A percentile compares a stretch with the other conserved stretches of the same genome.
Evolutionary conservation across 1,139 yeast genomes (phyloP).

Genomic region (Nadsonia starkeyi-henricii): DNA sequence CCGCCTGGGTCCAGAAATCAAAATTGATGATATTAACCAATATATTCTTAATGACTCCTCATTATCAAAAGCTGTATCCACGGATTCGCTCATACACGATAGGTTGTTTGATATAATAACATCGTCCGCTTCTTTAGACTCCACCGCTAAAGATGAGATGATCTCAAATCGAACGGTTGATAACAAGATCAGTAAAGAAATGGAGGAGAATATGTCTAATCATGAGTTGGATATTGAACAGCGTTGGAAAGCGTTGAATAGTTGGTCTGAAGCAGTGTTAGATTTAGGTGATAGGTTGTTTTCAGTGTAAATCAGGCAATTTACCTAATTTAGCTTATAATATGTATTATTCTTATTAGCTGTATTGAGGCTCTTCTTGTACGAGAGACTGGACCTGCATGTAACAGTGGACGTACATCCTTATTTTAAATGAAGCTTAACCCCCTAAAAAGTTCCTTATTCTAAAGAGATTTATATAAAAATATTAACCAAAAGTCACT

Average conservation of each 20-base stretch:
- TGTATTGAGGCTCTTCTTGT: no score
- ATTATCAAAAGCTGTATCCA: background rate
- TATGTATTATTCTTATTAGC: no score
- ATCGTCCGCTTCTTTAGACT: background rate
- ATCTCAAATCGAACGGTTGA: background rate
- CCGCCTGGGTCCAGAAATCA: background rate
- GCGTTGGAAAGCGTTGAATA: background rate
- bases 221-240: background rate
- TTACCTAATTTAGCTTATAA: no score
- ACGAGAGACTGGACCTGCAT: no score
- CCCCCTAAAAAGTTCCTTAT: no score
- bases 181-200: background rate
- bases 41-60: background rate
- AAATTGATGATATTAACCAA: background rate
- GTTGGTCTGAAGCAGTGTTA: background rate
- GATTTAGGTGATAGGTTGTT: background rate
- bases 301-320: background rate
- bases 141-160: background rate
- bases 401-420: no score
- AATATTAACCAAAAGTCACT: no score
- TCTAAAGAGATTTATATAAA: no score
- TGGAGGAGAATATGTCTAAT: background rate
- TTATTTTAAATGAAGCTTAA: no score
- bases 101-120: background rate
- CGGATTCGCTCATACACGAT: background rate